These are phyloP conservation scores for Gossypium laxum DNA, from an alignment of 441 rosid genomes.

Conservation along the genomic window DNA sequence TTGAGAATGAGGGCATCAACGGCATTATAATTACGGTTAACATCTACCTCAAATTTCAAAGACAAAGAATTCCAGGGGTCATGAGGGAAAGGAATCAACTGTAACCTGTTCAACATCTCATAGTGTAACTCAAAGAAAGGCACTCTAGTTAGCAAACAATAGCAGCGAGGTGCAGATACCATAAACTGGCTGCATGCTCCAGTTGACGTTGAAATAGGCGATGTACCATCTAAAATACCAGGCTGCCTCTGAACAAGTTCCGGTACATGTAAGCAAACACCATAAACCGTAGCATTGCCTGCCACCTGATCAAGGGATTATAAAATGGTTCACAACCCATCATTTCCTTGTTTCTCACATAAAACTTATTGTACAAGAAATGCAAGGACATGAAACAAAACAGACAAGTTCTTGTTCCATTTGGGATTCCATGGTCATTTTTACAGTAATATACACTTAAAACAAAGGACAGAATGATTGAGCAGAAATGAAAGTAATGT, in stretches of 20 bases:
- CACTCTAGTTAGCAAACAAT: conserved; percentile 78
- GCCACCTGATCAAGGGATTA: conserved; percentile 57
- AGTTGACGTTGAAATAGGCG: conserved; percentile 43
- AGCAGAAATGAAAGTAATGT: neutral
- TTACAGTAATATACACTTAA: neutral
- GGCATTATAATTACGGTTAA: neutral
- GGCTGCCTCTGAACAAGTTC: conserved; percentile 93
- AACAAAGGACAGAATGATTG: neutral
- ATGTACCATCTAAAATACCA: conserved; percentile 51
- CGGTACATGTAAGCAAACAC: conserved; percentile 78
- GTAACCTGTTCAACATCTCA: conserved; percentile 88
- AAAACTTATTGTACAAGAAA: conserved; percentile 3
- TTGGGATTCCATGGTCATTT: neutral
- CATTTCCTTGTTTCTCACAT: conserved; percentile 5
- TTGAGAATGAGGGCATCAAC: conserved; percentile 9
- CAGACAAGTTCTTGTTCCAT: neutral
- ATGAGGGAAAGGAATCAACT: conserved; percentile 12
- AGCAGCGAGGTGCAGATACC: conserved; percentile 96
- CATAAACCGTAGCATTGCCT: conserved; percentile 82
- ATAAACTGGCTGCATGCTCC: conserved; percentile 62
- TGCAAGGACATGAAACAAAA: conserved; percentile 1
- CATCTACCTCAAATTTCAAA: neutral
- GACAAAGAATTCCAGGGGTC: conserved; percentile 15
- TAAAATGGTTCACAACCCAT: conserved; percentile 18
- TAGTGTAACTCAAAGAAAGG: conserved; percentile 94